phyloP scores from a whole-genome alignment of 2,329 filamentous ascomycete species.

The Penicillium nordicum region DNA sequence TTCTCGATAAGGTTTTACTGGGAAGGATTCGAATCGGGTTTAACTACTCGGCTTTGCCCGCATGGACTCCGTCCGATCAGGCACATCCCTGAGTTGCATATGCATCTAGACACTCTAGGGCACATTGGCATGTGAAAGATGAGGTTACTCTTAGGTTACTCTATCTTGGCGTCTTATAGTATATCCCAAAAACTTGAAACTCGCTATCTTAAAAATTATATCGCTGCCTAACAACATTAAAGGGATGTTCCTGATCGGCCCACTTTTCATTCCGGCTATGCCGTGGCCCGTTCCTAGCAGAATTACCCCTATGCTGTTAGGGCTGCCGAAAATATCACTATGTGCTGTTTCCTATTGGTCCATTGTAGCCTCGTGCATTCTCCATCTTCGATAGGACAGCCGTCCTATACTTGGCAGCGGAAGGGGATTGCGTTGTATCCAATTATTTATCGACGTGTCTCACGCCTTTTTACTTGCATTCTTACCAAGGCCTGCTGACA shows the following conservation, averaged over 20 bases:
- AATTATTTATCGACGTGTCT: constrained; percentile 1
- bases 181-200: neutral
- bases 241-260: constrained; percentile 12
- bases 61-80: neutral
- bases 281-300: constrained; percentile 19
- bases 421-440: neutral
- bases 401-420: constrained; percentile 2
- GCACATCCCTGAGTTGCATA: neutral
- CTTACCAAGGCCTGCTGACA: neutral
- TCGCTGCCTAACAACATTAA: neutral
- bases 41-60: neutral
- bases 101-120: neutral
- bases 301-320: constrained; percentile 8
- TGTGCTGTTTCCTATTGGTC: neutral
- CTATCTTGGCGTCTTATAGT: neutral
- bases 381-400: neutral
- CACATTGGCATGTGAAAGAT: neutral
- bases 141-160: neutral
- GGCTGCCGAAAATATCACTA: constrained; percentile 4
- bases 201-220: neutral
- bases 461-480: neutral
- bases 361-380: neutral
- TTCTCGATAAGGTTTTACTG: neutral
- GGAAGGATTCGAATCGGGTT: neutral
- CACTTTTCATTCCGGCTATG: constrained; percentile 21